Evolutionary conservation across 805 yeast species (phyloP).

Genomic region (Ogataea paraovalis): DNA sequence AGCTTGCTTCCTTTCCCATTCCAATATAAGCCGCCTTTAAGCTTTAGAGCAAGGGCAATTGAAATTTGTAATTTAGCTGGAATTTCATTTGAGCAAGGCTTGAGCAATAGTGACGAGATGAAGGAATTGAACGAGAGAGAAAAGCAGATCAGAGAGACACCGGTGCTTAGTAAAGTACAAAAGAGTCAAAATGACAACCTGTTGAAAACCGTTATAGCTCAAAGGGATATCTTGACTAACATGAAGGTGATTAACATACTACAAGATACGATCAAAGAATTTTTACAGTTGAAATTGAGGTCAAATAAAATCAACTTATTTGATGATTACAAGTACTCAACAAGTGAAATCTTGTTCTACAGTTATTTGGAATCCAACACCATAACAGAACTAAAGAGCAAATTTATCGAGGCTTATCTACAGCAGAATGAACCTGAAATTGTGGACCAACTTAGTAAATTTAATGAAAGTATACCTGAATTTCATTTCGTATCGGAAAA

Average conservation of each 20-base stretch:
- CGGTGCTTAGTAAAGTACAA: slow-evolving; percentile 27
- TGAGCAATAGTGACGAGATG: slow-evolving; percentile 25
- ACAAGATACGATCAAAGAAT: slow-evolving; percentile 13
- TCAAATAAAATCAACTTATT: slow-evolving; percentile 12
- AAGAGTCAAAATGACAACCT: slow-evolving; percentile 21
- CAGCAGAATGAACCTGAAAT: slow-evolving; percentile 31
- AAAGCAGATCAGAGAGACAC: slow-evolving; percentile 22
- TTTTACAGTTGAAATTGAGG: slow-evolving; percentile 1
- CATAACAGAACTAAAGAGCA: slow-evolving; percentile 35
- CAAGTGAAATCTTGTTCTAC: slow-evolving; percentile 36
- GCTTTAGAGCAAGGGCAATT: slow-evolving; percentile 33
- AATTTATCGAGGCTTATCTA: slow-evolving; percentile 36
- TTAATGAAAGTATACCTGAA: background rate
- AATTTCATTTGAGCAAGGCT: slow-evolving; percentile 29
- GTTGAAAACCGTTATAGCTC: slow-evolving; percentile 20
- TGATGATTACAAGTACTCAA: slow-evolving; percentile 14
- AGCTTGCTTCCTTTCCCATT: slow-evolving; percentile 63
- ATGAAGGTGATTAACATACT: slow-evolving; percentile 27
- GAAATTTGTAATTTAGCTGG: slow-evolving; percentile 32
- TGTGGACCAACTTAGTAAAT: background rate
- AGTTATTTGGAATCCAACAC: slow-evolving; percentile 33
- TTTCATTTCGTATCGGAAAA: background rate
- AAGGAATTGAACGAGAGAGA: slow-evolving; percentile 25
- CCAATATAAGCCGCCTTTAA: slow-evolving; percentile 66
- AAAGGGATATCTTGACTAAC: slow-evolving; percentile 28